Base-by-base conservation (phyloP, 2,329 filamentous ascomycete genomes). In the Thermoascus crustaceus region DNA sequence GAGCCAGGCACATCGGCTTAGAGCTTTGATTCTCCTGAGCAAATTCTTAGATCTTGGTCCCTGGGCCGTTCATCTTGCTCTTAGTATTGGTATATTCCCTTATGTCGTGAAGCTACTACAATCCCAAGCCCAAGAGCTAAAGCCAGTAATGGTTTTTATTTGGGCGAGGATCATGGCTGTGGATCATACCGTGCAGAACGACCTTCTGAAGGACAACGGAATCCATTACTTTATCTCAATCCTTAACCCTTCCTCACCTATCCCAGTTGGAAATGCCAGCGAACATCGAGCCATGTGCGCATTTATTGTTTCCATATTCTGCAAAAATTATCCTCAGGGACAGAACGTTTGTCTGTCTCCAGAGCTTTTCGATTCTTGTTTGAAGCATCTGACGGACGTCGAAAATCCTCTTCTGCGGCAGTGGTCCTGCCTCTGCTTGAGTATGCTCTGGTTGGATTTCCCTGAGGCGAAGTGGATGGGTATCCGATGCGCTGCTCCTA, bases 251-350 rank as follows among this genome's bases (percentile, higher is more conserved):
- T 76, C 76, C 7, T 86, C 88, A 45, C 77, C 78, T 2, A 80
- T 96, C 32, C 86, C 87, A 0, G 82, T 94, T 14, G 79, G 82
- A 21, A 93, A 95, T 54, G 80, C 80, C 36, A 85, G 87, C 48
- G 91, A 96, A 63, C 91, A 98, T 67, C 86, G 93, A 54, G 91
- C 91, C 27, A 98, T 98, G 91, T 96, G 91, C 58, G 88, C 91
- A 2, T 98, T 98, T 56, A 94, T 98, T 42, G 77, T 96, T 26
- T 84, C 89, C 17, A 94, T 95, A 75, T 86, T 98, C 44, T 98
- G 91, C 75, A 94, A 91, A 56, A 84, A 84, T 44, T 94, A 94
- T 61, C 83, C 82, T 45, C 85, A 91, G 43, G 91, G 89, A 2
- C 88, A 95, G 59, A 82, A 82, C 33, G 88, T 94, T 7, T 95